These are phyloP conservation scores for Cryphonectria radicalis DNA, from an alignment of 2,329 filamentous ascomycete species.

Conservation along the genomic window DNA sequence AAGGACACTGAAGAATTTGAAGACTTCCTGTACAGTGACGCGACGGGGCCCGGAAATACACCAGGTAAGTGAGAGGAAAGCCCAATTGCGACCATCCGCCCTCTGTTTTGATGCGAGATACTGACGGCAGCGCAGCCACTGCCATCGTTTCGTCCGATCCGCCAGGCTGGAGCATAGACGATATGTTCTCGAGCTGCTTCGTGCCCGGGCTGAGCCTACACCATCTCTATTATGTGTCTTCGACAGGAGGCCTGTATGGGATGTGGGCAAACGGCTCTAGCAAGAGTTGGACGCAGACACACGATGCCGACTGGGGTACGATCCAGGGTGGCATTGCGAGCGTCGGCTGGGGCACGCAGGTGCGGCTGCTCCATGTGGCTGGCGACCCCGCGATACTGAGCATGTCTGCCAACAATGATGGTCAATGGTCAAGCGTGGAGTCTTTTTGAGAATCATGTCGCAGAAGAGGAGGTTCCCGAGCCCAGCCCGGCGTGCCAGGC, in stretches of 20 bases:
- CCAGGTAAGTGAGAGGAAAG: not conserved
- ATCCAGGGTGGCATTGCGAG: not conserved
- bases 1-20: not conserved
- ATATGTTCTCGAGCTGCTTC: not conserved
- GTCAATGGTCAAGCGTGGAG: conserved; percentile 18
- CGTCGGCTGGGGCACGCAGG: conserved; percentile 9
- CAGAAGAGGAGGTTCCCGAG: not conserved
- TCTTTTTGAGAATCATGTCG: not conserved
- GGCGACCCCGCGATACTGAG: not conserved
- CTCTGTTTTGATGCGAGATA: not conserved
- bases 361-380: conserved; percentile 9
- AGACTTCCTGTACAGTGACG: not conserved
- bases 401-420: conserved; percentile 1
- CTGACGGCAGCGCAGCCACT: not conserved
- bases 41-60: not conserved
- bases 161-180: not conserved
- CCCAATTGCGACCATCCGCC: not conserved
- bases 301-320: not conserved
- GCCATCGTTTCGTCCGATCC: not conserved
- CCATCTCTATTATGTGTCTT: conserved; percentile 5
- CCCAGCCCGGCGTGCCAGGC: not conserved
- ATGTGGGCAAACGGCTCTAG: not conserved
- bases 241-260: not conserved
- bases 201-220: not conserved
- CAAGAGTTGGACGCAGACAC: not conserved